Evolutionary conservation across 169 alveolate genomes (phyloP), one percentile per base, ranked within the genome.

Genomic region (Plasmodium vinckei): DNA sequence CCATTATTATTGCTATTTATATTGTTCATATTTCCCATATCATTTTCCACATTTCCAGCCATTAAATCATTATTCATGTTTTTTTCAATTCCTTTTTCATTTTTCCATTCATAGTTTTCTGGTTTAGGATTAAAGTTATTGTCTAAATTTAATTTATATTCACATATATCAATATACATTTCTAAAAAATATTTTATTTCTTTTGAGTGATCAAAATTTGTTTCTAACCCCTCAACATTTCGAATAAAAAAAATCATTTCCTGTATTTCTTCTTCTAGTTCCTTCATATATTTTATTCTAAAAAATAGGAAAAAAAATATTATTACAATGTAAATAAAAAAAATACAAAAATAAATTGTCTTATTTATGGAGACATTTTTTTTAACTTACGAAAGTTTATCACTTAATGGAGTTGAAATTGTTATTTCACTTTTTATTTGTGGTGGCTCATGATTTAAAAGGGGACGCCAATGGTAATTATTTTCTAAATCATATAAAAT

Each of bases 401-500:
- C 87, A 49, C 87, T 71, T 9, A 86, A 23, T 23, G 91, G 87
- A 23, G 91, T 86, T 13, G 91, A 86, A 27, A 86, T 70, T 5
- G 91, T 86, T 49, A 86, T 86, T 72, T 87, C 92, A 47, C 61
- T 75, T 61, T 73, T 75, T 49, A 87, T 87, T 4, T 15, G 77
- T 13, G 61, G 25, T 23, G 92, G 77, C 10, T 94, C 84, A 59
- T 68, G 94, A 51, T 94, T 89, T 21, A 95, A 91, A 46, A 95
- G 94, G 23, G 97, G 93, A 12, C 94, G 79, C 97, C 97, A 95
- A 63, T 92, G 94, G 17, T 87, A 69, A 42, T 87, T 72, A 21
- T 75, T 87, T 42, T 94, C 96, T 19, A 95, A 90, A 60, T 95
- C 97, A 93, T 95, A 95, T n/a, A 92, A 33, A 33, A 95, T 95